phyloP scores from a whole-genome alignment of 2,329 filamentous ascomycete species.

The Colletotrichum incanum region DNA sequence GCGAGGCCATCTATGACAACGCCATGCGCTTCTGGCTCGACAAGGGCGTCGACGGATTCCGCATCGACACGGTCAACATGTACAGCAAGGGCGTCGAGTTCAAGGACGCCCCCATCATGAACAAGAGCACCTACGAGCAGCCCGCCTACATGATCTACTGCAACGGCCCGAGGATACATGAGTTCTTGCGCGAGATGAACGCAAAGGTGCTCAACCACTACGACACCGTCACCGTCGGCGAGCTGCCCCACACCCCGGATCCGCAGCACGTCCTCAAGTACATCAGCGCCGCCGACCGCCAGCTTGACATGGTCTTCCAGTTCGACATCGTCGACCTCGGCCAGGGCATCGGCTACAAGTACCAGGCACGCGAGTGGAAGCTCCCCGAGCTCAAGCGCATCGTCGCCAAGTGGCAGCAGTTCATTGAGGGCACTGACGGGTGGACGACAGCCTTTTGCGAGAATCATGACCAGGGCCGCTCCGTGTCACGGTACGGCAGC shows the following conservation, averaged over 20 bases:
- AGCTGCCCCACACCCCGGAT: conserved; percentile 76
- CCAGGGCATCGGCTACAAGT: conserved; percentile 65
- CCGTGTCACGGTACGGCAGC: conserved; percentile 67
- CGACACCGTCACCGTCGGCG: conserved; percentile 79
- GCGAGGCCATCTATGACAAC: conserved; percentile 78
- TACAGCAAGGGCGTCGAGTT: conserved; percentile 76
- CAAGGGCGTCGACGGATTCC: conserved; percentile 80
- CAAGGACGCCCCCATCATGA: conserved; percentile 70
- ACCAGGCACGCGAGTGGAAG: conserved; percentile 63
- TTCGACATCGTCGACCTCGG: conserved; percentile 77
- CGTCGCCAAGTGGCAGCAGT: conserved; percentile 65
- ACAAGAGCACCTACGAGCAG: conserved; percentile 64
- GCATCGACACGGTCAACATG: conserved; percentile 83
- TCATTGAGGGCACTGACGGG: conserved; percentile 67
- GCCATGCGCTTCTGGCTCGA: conserved; percentile 87
- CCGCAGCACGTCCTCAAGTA: conserved; percentile 71
- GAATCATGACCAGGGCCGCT: conserved; percentile 74
- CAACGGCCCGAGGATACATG: conserved; percentile 79
- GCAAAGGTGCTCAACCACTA: conserved; percentile 69
- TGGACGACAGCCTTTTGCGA: conserved; percentile 74
- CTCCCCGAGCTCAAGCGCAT: conserved; percentile 65
- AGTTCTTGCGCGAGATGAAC: conserved; percentile 78
- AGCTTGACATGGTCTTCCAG: conserved; percentile 80
- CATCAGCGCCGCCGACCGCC: conserved; percentile 70
- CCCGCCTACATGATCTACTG: conserved; percentile 71